phyloP scores from a whole-genome alignment of 1,139 yeast genomes.

The Candida smagusa region DNA sequence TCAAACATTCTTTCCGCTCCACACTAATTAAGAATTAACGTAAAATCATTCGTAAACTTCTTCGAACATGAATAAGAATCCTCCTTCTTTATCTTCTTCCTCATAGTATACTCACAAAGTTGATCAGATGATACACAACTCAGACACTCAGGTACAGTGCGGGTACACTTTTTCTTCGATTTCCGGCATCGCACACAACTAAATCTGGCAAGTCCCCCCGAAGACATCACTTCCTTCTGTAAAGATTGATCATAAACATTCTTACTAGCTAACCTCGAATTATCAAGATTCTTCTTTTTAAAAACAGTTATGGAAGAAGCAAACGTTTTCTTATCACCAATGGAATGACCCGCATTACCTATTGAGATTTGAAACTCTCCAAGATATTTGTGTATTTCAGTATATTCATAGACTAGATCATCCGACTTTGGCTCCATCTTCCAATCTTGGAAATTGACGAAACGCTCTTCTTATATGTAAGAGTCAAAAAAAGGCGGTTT shows the following conservation, averaged over 20 bases:
- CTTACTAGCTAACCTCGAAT: slow-evolving; percentile 12
- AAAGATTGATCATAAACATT: slow-evolving; percentile 17
- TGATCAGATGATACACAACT: slow-evolving; percentile 23
- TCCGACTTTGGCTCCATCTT: slow-evolving; percentile 1
- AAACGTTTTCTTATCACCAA: slow-evolving; percentile 1
- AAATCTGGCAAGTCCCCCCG: slow-evolving; percentile 16
- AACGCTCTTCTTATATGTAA: too few species aligned
- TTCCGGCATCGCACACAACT: slow-evolving; percentile 25
- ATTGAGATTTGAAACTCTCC: slow-evolving; percentile 17
- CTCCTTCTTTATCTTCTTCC: background rate
- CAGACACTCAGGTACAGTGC: slow-evolving; percentile 22
- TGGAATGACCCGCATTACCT: background rate
- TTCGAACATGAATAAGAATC: background rate
- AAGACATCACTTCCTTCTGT: slow-evolving; percentile 13
- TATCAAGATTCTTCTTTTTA: slow-evolving; percentile 19
- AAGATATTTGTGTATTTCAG: slow-evolving; percentile 13
- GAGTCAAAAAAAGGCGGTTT: too few species aligned
- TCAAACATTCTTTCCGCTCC: too few species aligned
- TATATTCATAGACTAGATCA: slow-evolving; percentile 10
- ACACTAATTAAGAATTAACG: slow-evolving; percentile 13
- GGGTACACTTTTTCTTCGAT: slow-evolving; percentile 23
- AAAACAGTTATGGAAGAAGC: slow-evolving; percentile 19
- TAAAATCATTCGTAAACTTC: slow-evolving; percentile 12
- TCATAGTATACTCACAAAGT: slow-evolving; percentile 16
- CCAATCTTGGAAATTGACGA: too few species aligned